A percentile compares a stretch with the other conserved stretches of the same genome.
phyloP scores from a whole-genome alignment of 2,329 filamentous ascomycete species.

The Exophiala sp. region DNA sequence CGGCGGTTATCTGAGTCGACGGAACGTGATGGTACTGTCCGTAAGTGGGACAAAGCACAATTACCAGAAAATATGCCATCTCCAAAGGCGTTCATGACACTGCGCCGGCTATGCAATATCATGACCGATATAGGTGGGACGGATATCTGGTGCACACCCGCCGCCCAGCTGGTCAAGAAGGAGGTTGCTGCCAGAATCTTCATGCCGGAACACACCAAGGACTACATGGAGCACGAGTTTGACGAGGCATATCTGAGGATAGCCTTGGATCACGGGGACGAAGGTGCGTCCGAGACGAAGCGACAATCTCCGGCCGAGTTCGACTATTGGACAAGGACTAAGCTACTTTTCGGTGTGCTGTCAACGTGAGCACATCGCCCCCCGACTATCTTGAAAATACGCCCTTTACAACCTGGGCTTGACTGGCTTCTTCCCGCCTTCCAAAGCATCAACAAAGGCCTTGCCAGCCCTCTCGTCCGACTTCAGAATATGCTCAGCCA shows the following conservation, averaged over 20 bases:
- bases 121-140: constrained; percentile 26
- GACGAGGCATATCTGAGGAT: constrained; percentile 21
- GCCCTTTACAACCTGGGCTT: neutral
- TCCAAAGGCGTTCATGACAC: constrained; percentile 18
- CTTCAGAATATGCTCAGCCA: constrained; percentile 42
- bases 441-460: neutral
- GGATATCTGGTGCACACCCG: constrained; percentile 25
- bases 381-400: neutral
- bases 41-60: neutral
- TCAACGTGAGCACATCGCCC: constrained; percentile 13
- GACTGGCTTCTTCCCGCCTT: neutral
- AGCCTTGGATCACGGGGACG: constrained; percentile 10
- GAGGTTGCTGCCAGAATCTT: constrained; percentile 14
- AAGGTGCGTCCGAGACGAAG: neutral
- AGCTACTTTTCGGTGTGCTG: constrained; percentile 26
- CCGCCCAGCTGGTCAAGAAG: constrained; percentile 17
- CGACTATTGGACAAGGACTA: constrained; percentile 28
- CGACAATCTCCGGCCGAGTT: constrained; percentile 2
- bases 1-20: constrained; percentile 5
- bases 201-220: neutral
- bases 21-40: neutral
- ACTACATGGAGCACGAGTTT: constrained; percentile 20
- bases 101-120: constrained; percentile 22
- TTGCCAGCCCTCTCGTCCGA: neutral
- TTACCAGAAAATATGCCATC: constrained; percentile 26